Evolutionary conservation across 2,329 filamentous ascomycete genomes (phyloP).

Genomic region (Sordariomycetes sp.): DNA sequence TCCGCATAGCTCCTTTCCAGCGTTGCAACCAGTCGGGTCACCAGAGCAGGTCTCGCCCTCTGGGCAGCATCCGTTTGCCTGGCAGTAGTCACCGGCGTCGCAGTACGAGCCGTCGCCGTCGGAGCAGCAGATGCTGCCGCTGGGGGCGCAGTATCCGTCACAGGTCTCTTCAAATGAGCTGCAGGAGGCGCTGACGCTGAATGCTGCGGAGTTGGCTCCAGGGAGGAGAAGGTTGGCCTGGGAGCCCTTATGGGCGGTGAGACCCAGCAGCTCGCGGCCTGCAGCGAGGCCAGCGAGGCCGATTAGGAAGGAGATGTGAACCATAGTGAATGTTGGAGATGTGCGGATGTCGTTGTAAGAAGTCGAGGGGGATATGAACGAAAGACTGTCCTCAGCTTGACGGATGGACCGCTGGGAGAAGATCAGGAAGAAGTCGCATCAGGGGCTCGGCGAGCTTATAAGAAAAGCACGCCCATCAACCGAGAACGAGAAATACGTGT

Average conservation of each 20-base stretch:
- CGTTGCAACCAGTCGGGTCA: conserved; percentile 8
- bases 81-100: conserved; percentile 18
- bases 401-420: too few species aligned
- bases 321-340: too few species aligned
- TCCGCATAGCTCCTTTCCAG: conserved; percentile 8
- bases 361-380: too few species aligned
- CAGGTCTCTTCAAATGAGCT: conserved; percentile 13
- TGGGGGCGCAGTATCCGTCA: conserved; percentile 20
- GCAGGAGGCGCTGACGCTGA: conserved; percentile 12
- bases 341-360: too few species aligned
- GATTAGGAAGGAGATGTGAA: too few species aligned
- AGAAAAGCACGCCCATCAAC: too few species aligned
- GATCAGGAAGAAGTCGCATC: too few species aligned
- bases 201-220: conserved; percentile 9
- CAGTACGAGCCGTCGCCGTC: conserved; percentile 18
- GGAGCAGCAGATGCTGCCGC: conserved; percentile 17
- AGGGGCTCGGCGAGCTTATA: too few species aligned
- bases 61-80: conserved; percentile 19
- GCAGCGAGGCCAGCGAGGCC: too few species aligned
- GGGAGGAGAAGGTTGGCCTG: conserved; percentile 11
- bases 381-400: too few species aligned
- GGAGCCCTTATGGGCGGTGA: conserved; percentile 3
- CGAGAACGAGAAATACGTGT: too few species aligned
- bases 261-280: too few species aligned
- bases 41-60: conserved; percentile 20